These are phyloP conservation scores for Chrysanthemum makinoi DNA, from an alignment of 129 eudicot species.

Conservation along the genomic window DNA sequence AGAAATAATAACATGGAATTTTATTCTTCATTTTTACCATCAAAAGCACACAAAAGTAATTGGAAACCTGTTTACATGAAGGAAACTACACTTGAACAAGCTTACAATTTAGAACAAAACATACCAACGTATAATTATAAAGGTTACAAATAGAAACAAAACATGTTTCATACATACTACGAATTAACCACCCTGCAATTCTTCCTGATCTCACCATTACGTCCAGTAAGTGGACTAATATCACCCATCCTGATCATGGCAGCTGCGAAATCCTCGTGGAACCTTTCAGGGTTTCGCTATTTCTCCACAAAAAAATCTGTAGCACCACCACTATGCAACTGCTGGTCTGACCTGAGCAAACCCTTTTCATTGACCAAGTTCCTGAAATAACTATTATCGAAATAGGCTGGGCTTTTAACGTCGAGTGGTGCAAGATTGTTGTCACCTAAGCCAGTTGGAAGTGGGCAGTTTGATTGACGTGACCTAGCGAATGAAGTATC, in stretches of 20 bases:
- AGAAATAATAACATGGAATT: no score
- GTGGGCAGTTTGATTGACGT: slow-evolving; percentile 44
- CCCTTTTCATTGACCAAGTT: slow-evolving; percentile 44
- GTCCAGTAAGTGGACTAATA: slow-evolving; percentile 55
- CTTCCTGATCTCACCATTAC: slow-evolving; percentile 58
- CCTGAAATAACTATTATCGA: slow-evolving; percentile 48
- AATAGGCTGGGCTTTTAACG: slow-evolving; percentile 37
- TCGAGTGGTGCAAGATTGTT: slow-evolving; percentile 61
- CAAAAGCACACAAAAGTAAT: not conserved
- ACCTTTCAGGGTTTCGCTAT: slow-evolving; percentile 25
- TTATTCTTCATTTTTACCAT: no score
- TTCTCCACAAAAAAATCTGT: slow-evolving; percentile 44
- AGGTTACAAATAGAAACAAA: slow-evolving; percentile 6
- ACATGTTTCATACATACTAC: not conserved
- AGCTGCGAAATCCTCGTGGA: slow-evolving; percentile 38
- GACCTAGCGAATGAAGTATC: slow-evolving; percentile 48
- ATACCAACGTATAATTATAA: not conserved
- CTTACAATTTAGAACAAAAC: not conserved
- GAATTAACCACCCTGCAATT: slow-evolving; percentile 51
- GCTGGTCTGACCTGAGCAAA: slow-evolving; percentile 62
- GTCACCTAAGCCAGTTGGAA: slow-evolving; percentile 42
- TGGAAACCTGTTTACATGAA: not conserved
- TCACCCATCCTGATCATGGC: slow-evolving; percentile 78
- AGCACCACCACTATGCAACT: slow-evolving; percentile 44
- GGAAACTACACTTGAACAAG: slow-evolving; percentile 8